Evolutionary conservation across 345 rosid genomes (phyloP).

Genomic region (Acer campestre): DNA sequence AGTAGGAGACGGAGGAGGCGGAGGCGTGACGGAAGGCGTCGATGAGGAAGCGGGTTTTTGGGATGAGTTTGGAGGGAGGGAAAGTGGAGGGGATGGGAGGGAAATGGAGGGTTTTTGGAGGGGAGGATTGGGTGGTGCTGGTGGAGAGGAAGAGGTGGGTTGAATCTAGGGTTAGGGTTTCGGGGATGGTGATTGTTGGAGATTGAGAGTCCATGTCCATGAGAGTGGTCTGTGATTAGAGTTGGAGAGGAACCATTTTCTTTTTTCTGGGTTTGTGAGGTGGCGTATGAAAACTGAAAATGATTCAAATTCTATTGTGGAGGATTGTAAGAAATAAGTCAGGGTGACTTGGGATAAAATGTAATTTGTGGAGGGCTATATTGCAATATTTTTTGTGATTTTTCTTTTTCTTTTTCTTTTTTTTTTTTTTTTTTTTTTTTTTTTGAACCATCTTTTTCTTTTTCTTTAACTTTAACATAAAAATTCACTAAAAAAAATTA

Average conservation of each 20-base stretch:
- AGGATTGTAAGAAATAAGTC: too few relatives aligned
- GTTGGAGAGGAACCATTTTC: constrained; percentile 1
- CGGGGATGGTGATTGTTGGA: not conserved
- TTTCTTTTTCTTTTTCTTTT: too few relatives aligned
- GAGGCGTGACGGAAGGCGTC: constrained; percentile 71
- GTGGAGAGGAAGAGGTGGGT: constrained; percentile 51
- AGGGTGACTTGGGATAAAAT: too few relatives aligned
- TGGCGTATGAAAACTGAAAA: too few relatives aligned
- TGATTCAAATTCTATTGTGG: too few relatives aligned
- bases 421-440: too few relatives aligned
- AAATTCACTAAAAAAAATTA: too few relatives aligned
- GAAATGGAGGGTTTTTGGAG: constrained; percentile 23
- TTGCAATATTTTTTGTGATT: too few relatives aligned
- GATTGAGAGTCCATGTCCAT: constrained; percentile 40
- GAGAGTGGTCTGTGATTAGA: not conserved
- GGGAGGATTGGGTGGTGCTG: constrained; percentile 39
- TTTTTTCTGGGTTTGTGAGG: not conserved
- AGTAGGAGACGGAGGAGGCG: constrained; percentile 51
- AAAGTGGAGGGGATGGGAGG: constrained; percentile 38
- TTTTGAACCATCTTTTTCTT: too few relatives aligned
- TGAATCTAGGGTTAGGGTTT: constrained; percentile 55
- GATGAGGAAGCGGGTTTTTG: constrained; percentile 74
- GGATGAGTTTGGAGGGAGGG: constrained; percentile 68
- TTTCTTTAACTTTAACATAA: too few relatives aligned
- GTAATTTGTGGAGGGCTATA: too few relatives aligned